Conservation (phyloP, 768 basidiomycete genomes). For the Trametes sanguinea region DNA sequence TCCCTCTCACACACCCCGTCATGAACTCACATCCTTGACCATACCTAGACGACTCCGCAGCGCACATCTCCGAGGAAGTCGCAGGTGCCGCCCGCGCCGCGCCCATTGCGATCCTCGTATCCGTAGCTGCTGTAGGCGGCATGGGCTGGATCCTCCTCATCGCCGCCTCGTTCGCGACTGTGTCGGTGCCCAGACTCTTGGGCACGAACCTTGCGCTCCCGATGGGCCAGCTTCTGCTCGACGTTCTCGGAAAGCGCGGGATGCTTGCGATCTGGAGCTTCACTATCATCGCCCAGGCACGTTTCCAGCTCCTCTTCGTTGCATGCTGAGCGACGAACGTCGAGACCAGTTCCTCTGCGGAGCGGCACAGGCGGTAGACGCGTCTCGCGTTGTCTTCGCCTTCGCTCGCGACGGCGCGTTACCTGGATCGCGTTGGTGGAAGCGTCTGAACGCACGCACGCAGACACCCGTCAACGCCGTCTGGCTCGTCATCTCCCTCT, state of each 20-base stretch:
- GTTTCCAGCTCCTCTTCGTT: not conserved
- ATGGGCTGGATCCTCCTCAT: constrained; percentile 67
- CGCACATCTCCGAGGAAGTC: constrained; percentile 75
- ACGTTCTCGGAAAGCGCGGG: constrained; percentile 64
- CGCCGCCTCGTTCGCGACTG: constrained; percentile 61
- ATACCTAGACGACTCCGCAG: constrained; percentile 69
- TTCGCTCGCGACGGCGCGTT: constrained; percentile 74
- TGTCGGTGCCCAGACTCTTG: constrained; percentile 54
- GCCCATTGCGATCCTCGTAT: constrained; percentile 67
- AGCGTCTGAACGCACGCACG: constrained; percentile 54
- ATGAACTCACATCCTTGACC: too few species aligned
- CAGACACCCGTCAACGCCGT: constrained; percentile 77
- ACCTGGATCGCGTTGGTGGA: constrained; percentile 72
- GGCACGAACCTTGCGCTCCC: constrained; percentile 54
- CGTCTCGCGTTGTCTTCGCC: constrained; percentile 73
- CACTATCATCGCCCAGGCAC: constrained; percentile 61
- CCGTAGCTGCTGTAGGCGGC: constrained; percentile 56
- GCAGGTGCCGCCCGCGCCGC: constrained; percentile 62
- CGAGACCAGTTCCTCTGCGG: constrained; percentile 60
- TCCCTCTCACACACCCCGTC: not conserved
- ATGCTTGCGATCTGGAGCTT: constrained; percentile 74
- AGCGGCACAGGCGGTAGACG: constrained; percentile 73
- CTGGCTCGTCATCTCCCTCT: constrained; percentile 63
- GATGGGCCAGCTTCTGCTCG: constrained; percentile 70
- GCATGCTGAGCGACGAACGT: not conserved